Evolutionary conservation across 2,329 filamentous ascomycete species (phyloP).

Genomic region (Erysiphe pulchra): DNA sequence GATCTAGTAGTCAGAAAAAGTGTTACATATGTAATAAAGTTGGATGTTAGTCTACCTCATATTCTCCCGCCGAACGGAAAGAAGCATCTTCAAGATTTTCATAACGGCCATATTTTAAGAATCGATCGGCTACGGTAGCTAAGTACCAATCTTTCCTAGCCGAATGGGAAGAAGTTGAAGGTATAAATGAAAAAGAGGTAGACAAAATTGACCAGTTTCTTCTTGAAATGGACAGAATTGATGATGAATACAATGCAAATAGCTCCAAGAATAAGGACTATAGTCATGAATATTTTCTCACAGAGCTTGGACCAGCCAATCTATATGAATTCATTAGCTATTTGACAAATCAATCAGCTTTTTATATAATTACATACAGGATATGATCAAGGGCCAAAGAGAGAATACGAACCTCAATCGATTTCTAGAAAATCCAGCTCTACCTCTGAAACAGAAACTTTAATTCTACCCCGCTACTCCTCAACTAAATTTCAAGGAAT

Average conservation of each 20-base stretch:
- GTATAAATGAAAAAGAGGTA: neutral
- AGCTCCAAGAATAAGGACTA: neutral
- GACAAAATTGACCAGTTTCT: slow-evolving; percentile 1
- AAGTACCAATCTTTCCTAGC: neutral
- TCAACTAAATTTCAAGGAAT: too few species aligned
- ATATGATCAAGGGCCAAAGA: too few species aligned
- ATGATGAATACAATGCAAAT: neutral
- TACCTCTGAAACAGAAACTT: too few species aligned
- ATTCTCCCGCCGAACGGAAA: neutral
- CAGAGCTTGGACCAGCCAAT: neutral
- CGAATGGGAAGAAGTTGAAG: neutral
- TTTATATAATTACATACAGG: neutral
- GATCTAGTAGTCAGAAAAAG: too few species aligned
- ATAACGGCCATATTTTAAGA: neutral
- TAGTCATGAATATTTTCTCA: neutral
- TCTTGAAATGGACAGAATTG: neutral
- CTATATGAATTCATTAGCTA: neutral
- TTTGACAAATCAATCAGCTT: neutral
- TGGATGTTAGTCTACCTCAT: neutral
- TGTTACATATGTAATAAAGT: neutral
- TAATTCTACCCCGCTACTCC: too few species aligned
- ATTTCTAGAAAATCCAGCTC: too few species aligned
- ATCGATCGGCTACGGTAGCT: neutral
- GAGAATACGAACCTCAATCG: too few species aligned
- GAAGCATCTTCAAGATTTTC: neutral